phyloP scores from a whole-genome alignment of 2,329 filamentous ascomycete species.

The Colletotrichum trifolii region DNA sequence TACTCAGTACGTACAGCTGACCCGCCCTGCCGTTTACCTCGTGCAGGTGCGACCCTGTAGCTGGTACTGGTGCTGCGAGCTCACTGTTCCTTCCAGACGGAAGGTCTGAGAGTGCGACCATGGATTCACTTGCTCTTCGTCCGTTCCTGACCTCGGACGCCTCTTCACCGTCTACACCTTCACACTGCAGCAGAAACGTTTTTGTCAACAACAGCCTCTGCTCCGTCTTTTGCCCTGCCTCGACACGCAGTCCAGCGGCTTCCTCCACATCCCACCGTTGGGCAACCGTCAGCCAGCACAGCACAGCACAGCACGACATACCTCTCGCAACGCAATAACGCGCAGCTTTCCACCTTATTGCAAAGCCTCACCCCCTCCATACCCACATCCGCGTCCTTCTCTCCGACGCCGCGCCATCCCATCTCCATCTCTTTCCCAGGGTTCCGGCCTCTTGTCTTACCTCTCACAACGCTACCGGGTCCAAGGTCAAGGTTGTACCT shows the following conservation, averaged over 20 bases:
- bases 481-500: slow-evolving; percentile 22
- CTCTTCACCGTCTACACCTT: too few species aligned
- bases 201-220: neutral
- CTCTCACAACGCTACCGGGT: slow-evolving; percentile 23
- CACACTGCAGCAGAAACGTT: too few species aligned
- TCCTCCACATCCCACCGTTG: slow-evolving; percentile 15
- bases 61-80: neutral
- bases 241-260: neutral
- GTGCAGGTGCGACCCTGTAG: neutral
- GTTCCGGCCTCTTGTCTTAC: slow-evolving; percentile 28
- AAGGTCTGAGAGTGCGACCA: too few species aligned
- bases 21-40: slow-evolving; percentile 8
- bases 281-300: neutral
- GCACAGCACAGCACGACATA: slow-evolving; percentile 8
- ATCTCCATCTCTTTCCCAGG: slow-evolving; percentile 18
- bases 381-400: neutral
- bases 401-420: neutral
- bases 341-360: neutral
- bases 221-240: neutral
- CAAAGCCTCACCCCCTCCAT: slow-evolving; percentile 26
- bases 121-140: too few species aligned
- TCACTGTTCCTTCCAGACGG: too few species aligned
- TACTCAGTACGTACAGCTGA: neutral
- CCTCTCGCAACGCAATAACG: neutral
- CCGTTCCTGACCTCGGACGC: too few species aligned